These are phyloP conservation scores for Saccharomycopsis javanensis DNA, from an alignment of 805 yeast species.

Conservation along the genomic window DNA sequence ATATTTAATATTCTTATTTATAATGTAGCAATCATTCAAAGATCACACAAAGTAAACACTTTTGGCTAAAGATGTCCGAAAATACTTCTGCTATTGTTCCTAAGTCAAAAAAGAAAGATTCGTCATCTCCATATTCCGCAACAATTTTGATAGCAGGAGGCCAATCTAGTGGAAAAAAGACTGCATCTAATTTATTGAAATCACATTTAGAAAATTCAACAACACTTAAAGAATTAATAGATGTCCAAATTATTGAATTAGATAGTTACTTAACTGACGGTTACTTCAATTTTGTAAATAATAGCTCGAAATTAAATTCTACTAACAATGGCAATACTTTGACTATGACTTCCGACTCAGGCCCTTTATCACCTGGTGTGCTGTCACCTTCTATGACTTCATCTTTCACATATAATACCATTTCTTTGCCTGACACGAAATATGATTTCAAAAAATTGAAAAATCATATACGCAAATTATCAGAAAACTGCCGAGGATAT, in stretches of 20 bases:
- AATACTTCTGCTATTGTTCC: neutral
- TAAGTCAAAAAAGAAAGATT: neutral
- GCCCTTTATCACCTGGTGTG: neutral
- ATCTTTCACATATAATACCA: neutral
- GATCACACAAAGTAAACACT: neutral
- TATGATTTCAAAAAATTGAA: conserved; percentile 14
- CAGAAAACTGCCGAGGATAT: neutral
- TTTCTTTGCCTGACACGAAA: neutral
- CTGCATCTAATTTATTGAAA: conserved; percentile 7
- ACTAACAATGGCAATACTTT: neutral
- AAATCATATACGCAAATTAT: neutral
- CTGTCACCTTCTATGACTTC: neutral
- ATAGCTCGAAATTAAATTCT: neutral
- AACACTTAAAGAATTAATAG: conserved; percentile 1
- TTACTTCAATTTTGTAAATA: neutral
- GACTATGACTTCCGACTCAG: neutral
- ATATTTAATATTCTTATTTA: too few species aligned
- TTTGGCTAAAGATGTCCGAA: neutral
- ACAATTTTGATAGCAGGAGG: conserved; percentile 19
- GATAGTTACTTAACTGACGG: conserved; percentile 7
- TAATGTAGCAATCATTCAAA: too few species aligned
- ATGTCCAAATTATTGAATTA: conserved; percentile 13
- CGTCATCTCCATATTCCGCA: neutral
- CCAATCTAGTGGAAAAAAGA: conserved; percentile 16
- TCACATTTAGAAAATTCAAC: conserved; percentile 3